Percentiles rank a stretch among this genome's conserved stretches.
Evolutionary conservation across 306 rosid species (phyloP).

Genomic region (Vicia villosa): DNA sequence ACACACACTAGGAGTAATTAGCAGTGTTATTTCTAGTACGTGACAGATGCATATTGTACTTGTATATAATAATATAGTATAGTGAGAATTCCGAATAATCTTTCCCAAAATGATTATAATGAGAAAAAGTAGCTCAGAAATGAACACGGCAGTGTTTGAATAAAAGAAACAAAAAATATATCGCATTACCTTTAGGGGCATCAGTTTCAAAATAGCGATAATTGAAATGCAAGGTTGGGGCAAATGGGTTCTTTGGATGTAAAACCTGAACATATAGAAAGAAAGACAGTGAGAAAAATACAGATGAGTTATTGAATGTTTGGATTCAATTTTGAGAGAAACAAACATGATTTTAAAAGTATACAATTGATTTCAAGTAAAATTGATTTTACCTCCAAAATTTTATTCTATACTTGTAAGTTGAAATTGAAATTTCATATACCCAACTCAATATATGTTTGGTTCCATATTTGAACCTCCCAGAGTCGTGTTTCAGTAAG

Average conservation of each 20-base stretch:
- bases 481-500: too few relatives aligned
- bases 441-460: neutral
- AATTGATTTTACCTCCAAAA: neutral
- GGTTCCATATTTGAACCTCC: too few relatives aligned
- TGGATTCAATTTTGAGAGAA: neutral
- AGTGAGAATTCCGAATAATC: neutral
- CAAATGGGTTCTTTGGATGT: conserved; percentile 96
- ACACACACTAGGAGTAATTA: neutral
- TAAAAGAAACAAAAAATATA: neutral
- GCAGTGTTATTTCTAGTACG: neutral
- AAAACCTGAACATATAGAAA: conserved; percentile 64
- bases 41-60: neutral
- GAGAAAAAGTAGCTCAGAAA: neutral
- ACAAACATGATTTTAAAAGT: neutral
- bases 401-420: too few relatives aligned
- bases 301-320: neutral
- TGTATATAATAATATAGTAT: neutral
- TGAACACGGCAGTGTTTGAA: neutral
- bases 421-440: neutral
- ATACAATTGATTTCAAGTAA: neutral
- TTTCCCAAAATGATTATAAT: neutral
- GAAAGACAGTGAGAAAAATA: neutral
- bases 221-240: conserved; percentile 94
- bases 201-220: conserved; percentile 97
- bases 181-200: conserved; percentile 67